Conservation (phyloP, 768 basidiomycete genomes). For the Lepiota brunneoincarnata region DNA sequence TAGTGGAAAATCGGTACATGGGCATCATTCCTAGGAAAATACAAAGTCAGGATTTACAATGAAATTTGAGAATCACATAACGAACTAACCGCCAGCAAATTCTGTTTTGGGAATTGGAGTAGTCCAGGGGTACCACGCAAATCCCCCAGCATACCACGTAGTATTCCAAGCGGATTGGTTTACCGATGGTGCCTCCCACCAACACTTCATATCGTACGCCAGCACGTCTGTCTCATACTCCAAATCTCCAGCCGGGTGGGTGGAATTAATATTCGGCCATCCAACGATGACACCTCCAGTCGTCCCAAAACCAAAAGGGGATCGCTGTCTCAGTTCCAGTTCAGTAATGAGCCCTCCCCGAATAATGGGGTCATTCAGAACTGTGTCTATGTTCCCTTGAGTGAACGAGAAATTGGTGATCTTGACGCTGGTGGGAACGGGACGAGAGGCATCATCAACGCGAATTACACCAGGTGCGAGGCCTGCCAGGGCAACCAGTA, state of each 20-base stretch:
- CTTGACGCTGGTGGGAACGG: not conserved
- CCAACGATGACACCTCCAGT: not conserved
- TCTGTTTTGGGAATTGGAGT: not conserved
- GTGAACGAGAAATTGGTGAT: constrained; percentile 4
- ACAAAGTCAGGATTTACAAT: not conserved
- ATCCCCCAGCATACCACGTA: not conserved
- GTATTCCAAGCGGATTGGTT: not conserved
- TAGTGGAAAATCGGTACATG: not conserved
- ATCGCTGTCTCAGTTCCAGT: not conserved
- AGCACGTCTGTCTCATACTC: not conserved
- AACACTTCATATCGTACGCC: not conserved
- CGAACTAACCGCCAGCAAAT: not conserved
- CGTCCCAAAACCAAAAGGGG: not conserved
- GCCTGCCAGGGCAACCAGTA: not conserved
- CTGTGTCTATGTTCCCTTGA: not conserved
- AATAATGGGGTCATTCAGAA: not conserved
- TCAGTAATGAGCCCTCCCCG: not conserved
- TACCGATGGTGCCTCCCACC: not conserved
- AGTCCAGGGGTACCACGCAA: not conserved
- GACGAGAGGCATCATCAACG: not conserved
- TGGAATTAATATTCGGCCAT: not conserved
- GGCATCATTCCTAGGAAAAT: not conserved
- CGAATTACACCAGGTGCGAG: not conserved
- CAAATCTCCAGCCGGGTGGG: not conserved
- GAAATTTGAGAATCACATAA: not conserved